phyloP scores from a whole-genome alignment of 306 rosid genomes.

The Medicago lupulina region DNA sequence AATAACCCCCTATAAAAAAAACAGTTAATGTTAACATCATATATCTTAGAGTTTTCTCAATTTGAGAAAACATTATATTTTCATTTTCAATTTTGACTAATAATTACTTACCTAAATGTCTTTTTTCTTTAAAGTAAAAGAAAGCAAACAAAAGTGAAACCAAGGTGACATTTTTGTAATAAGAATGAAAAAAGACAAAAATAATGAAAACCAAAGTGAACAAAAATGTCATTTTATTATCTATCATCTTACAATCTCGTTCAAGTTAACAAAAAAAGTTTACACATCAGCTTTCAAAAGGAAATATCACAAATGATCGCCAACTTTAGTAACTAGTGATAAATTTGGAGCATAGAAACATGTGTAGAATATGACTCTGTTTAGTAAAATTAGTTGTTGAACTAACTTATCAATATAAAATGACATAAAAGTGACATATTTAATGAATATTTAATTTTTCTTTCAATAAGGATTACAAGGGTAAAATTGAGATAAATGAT shows the following conservation, averaged over 20 bases:
- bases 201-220: neutral
- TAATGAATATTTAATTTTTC: too few species aligned
- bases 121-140: neutral
- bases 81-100: neutral
- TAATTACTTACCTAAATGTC: neutral
- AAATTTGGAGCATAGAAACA: constrained; percentile 20
- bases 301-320: constrained; percentile 5
- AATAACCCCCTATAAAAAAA: too few species aligned
- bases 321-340: constrained; percentile 20
- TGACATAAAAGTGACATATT: too few species aligned
- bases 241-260: constrained; percentile 7
- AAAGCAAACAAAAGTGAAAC: constrained; percentile 3
- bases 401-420: too few species aligned
- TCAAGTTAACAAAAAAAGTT: constrained; percentile 25
- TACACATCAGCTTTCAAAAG: constrained; percentile 11
- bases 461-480: too few species aligned
- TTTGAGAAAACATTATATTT: constrained; percentile 7
- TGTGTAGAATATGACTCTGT: neutral
- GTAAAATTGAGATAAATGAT: too few species aligned
- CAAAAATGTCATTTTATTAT: neutral
- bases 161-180: constrained; percentile 12
- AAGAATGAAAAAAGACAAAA: too few species aligned
- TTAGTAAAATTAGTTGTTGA: too few species aligned
- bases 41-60: neutral
- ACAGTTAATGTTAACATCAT: too few species aligned